Evolutionary conservation across 176 grass and related monocot genomes (phyloP).

Genomic region (Eleusine indica): DNA sequence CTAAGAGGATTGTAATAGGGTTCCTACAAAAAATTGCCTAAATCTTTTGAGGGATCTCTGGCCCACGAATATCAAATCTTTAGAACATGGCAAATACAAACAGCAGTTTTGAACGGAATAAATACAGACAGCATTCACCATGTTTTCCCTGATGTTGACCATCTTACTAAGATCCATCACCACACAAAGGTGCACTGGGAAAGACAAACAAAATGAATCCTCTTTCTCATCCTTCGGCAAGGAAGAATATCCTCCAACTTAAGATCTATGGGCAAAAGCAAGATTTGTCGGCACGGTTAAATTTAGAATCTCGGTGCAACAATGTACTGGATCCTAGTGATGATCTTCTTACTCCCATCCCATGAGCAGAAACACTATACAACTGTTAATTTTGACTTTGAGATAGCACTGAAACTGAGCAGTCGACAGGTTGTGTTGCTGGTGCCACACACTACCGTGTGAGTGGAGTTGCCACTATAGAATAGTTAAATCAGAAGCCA

Average conservation of each 20-base stretch:
- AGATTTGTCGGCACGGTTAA: conserved; percentile 5
- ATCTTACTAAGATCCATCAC: background rate
- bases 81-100: background rate
- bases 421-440: background rate
- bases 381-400: conserved; percentile 8
- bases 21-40: background rate
- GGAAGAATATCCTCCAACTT: background rate
- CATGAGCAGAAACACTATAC: background rate
- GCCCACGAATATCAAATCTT: background rate
- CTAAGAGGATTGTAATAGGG: background rate
- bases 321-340: background rate
- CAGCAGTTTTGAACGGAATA: too few relatives aligned
- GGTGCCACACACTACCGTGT: conserved; percentile 14
- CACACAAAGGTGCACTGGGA: background rate
- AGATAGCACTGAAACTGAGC: background rate
- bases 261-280: background rate
- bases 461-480: conserved; percentile 25
- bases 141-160: background rate
- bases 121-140: background rate
- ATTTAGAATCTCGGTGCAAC: background rate
- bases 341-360: background rate
- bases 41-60: background rate
- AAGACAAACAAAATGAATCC: background rate
- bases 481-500: conserved; percentile 21
- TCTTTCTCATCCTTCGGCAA: background rate